Evolutionary conservation across 768 basidiomycete genomes (phyloP).

Genomic region (Pleurotus platypus): DNA sequence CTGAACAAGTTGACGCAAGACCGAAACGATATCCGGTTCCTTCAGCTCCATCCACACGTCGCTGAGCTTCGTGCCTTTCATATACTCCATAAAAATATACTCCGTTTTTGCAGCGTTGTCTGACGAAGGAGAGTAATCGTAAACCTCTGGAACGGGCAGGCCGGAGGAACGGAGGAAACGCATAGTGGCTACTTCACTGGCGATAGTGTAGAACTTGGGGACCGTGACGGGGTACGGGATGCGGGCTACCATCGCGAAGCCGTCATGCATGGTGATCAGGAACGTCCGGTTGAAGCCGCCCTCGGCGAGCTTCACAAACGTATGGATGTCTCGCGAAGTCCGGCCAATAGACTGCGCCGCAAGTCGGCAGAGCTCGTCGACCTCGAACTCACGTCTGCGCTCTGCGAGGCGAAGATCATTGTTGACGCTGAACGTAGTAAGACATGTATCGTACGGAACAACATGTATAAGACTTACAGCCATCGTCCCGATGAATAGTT

Average conservation of each 20-base stretch:
- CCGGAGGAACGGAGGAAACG: conserved; percentile 17
- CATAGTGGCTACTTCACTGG: conserved; percentile 26
- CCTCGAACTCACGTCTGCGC: conserved; percentile 27
- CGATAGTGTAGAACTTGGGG: conserved; percentile 23
- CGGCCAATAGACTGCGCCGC: conserved; percentile 28
- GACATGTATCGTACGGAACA: conserved; percentile 18
- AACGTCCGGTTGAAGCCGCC: conserved; percentile 34
- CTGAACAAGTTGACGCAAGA: conserved; percentile 34
- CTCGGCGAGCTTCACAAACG: conserved; percentile 39
- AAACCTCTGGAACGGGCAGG: not conserved
- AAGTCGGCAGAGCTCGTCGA: conserved; percentile 28
- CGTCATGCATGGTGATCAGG: conserved; percentile 28
- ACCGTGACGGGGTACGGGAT: conserved; percentile 27
- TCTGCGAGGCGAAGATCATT: conserved; percentile 29
- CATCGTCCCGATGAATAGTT: conserved; percentile 33
- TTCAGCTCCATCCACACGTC: conserved; percentile 30
- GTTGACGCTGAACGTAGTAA: conserved; percentile 27
- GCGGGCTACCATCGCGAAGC: conserved; percentile 29
- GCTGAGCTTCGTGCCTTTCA: conserved; percentile 29
- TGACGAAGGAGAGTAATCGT: conserved; percentile 7
- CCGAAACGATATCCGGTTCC: conserved; percentile 29
- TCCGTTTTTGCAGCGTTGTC: conserved; percentile 25
- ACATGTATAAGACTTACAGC: conserved; percentile 29
- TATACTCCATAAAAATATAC: conserved; percentile 34
- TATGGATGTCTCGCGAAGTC: conserved; percentile 24